Conservation (phyloP, 192 early-diverging fungal species). For the Jimgerdemannia lactiflua region DNA sequence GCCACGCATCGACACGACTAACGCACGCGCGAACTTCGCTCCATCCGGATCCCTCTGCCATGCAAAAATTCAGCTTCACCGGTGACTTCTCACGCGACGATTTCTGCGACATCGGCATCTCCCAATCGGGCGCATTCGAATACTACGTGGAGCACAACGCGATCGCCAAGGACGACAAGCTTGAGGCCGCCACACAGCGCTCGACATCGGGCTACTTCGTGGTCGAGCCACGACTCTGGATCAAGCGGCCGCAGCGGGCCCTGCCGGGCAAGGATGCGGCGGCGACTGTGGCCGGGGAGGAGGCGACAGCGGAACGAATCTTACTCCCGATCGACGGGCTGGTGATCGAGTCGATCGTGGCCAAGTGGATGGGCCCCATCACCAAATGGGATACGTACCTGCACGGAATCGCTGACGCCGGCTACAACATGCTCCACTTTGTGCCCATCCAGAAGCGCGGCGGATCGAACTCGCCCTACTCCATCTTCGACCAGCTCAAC, state of each 20-base stretch:
- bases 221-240: slow-evolving; percentile 81
- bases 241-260: slow-evolving; percentile 30
- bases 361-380: slow-evolving; percentile 94
- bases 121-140: slow-evolving; percentile 78
- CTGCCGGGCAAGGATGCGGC: slow-evolving; percentile 1
- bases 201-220: slow-evolving; percentile 67
- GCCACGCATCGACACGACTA: too few relatives aligned
- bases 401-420: slow-evolving; percentile 61
- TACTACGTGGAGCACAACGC: slow-evolving; percentile 74
- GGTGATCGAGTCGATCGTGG: slow-evolving; percentile 86
- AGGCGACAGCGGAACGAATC: slow-evolving; percentile 6
- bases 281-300: slow-evolving; percentile 9
- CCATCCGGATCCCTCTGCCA: too few relatives aligned
- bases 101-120: slow-evolving; percentile 61
- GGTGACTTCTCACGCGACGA: slow-evolving; percentile 53
- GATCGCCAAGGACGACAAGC: background rate
- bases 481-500: slow-evolving; percentile 93
- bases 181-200: slow-evolving; percentile 6
- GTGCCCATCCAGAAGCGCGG: slow-evolving; percentile 92
- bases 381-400: slow-evolving; percentile 75
- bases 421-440: slow-evolving; percentile 99
- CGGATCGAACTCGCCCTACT: slow-evolving; percentile 95
- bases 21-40: too few relatives aligned
- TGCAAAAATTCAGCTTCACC: slow-evolving; percentile 22
- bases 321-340: slow-evolving; percentile 86